Base-by-base conservation (phyloP, 306 rosid species). In the Vicia faba region DNA sequence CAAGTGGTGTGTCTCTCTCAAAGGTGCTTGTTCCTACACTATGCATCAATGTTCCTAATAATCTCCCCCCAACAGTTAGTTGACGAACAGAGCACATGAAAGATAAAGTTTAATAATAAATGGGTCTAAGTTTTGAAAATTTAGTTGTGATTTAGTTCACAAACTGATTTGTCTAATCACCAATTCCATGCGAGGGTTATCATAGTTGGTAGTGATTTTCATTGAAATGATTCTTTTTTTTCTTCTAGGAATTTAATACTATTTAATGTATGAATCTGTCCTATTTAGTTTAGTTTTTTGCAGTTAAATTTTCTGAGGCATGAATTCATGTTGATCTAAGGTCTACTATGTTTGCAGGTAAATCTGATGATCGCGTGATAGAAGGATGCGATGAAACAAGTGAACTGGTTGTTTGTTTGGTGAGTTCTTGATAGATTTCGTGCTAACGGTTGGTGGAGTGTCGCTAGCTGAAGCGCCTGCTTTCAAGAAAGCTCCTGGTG, bases 391-490 rank as follows among this genome's bases (percentile, higher is more conserved):
- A 62, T 28, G 75, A 70, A 62, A 71, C 69, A 15, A 75, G 80
- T 62, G 69, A 75, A 19, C 76, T 84, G 62, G 95, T 90, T 70
- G 95, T 85, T 77, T 84, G 88, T 81, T 87, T 59, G 95, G 96
- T 54, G 96, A 90, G 75, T 64, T 87, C 85, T 77, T 90, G 63
- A 84, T 90, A 16, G 96, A 90, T 69, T 87, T 90, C 29, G 96
- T 90, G 74, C 99, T 96, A 68, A 93, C 90, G 11, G 92, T 80
- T 15, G 78, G 81, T 25, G 99, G 96, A 63, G 90, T 88, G 71
- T 89, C 97, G 44, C 89, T 93, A 46, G 88, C 89, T 75, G 97
- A 88, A 75, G 99, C 99, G 61, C 88, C 97, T 9, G 95, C 99
- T 78, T 93, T 93, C 82, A 63, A 90, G 73, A 93, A 93, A 78